Percentiles rank a stretch among this genome's conserved stretches.
Evolutionary conservation across 768 basidiomycete species (phyloP).

Genomic region (Mycena rosella): DNA sequence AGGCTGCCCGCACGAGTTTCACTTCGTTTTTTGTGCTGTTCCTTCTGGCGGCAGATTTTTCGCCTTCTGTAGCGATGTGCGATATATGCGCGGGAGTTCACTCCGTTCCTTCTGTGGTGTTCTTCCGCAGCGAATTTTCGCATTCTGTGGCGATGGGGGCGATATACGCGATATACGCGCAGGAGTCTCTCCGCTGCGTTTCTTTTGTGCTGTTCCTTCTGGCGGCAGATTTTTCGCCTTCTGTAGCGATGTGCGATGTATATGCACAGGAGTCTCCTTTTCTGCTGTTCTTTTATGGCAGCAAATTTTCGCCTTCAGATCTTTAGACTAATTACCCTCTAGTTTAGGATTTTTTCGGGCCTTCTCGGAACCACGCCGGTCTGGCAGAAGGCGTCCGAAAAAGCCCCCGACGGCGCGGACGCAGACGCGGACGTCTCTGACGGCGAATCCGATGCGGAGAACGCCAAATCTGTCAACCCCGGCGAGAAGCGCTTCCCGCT

Average conservation of each 20-base stretch:
- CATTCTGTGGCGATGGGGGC: neutral
- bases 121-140: too few relatives aligned
- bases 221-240: too few relatives aligned
- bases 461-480: conserved; percentile 21
- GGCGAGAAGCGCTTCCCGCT: conserved; percentile 40
- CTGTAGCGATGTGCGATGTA: too few relatives aligned
- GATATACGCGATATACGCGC: neutral
- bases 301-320: too few relatives aligned
- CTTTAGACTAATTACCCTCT: conserved; percentile 15
- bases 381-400: conserved; percentile 55
- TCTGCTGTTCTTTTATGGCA: neutral
- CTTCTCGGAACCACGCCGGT: conserved; percentile 64
- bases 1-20: too few relatives aligned
- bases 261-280: neutral
- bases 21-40: too few relatives aligned
- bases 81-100: too few relatives aligned
- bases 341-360: conserved; percentile 76
- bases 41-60: too few relatives aligned
- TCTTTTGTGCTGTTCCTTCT: too few relatives aligned
- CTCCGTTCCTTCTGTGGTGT: neutral
- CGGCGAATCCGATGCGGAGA: conserved; percentile 49
- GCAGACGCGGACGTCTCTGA: conserved; percentile 38
- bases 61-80: too few relatives aligned
- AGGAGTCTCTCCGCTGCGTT: too few relatives aligned
- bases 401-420: conserved; percentile 27